Evolutionary conservation across 2,329 filamentous ascomycete genomes (phyloP), one percentile per base, ranked within the genome.

Genomic region (Thelonectria olida): DNA sequence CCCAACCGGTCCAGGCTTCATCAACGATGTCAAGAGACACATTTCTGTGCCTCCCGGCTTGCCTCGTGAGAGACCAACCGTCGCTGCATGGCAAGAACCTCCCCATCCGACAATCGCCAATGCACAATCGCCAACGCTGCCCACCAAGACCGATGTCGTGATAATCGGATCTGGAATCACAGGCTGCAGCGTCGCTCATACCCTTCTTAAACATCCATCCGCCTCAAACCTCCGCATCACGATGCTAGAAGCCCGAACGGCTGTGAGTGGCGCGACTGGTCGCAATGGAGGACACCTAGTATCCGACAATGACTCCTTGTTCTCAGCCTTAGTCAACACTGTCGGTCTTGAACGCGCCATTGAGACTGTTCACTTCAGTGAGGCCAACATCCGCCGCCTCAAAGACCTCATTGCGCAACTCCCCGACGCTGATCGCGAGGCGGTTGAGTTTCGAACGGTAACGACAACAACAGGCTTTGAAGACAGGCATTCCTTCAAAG

Each of bases 291-390:
- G 73, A 1, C 70, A 72, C 27, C 61, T 72, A 23, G 67, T 67
- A 9, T 67, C 68, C 5, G 67, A 74, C 15, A 77, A 80, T 4
- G 78, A 81, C 50, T 75, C 79, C 51, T 65, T 77, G 20, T 82
- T 80, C 48, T 65, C 68, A 2, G 55, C 58, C 2, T 66, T 82
- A 2, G 72, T 74, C 20, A 54, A 65, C 7, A 61, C 54, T 0
- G 67, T 78, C 15, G 75, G 77, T 0, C 61, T 66, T 1, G 75
- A 77, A 39, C 68, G 74, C 4, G 82, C 83, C 2, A 75, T 74
- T 17, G 73, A 75, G 47, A 74, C 84, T n/a, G 74, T 78, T 1
- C 67, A 75, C 1, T 84, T 84, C 54, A 78, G 79, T 60, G 64
- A 67, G 5, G 62, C 65, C 0, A 67, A 67, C 8, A 54, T 67